These are phyloP conservation scores for Clonostachys sp. DNA, from an alignment of 2,329 filamentous ascomycete species.

Conservation along the genomic window DNA sequence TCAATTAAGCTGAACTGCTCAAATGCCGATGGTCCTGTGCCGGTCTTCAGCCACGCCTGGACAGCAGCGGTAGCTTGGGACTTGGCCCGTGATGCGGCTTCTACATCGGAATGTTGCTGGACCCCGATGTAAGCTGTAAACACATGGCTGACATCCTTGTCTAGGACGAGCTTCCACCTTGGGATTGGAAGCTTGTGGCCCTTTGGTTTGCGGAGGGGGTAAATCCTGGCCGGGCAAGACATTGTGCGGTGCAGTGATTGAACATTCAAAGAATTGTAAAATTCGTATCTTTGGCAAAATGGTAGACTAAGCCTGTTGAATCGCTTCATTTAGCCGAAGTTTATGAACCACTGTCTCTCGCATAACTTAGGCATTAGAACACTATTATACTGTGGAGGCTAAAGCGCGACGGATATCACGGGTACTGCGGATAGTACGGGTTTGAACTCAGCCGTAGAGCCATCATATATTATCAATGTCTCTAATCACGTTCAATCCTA, in stretches of 20 bases:
- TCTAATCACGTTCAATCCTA: too few species aligned
- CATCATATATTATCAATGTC: too few species aligned
- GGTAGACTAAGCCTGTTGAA: too few species aligned
- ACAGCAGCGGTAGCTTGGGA: neutral
- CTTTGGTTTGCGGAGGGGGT: constrained; percentile 17
- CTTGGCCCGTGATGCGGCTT: constrained; percentile 2
- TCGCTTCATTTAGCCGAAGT: too few species aligned
- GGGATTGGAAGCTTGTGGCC: constrained; percentile 20
- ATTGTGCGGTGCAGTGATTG: neutral
- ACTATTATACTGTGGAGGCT: too few species aligned
- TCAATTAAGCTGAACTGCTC: constrained; percentile 13
- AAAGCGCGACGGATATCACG: too few species aligned
- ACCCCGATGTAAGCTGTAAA: constrained; percentile 19
- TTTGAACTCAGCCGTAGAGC: too few species aligned
- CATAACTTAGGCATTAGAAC: too few species aligned
- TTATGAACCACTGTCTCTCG: too few species aligned
- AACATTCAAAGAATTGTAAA: too few species aligned
- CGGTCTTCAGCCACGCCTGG: constrained; percentile 1
- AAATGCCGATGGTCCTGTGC: constrained; percentile 1
- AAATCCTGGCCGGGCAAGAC: constrained; percentile 9
- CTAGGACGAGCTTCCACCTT: constrained; percentile 16
- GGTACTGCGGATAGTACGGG: too few species aligned
- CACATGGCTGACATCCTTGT: constrained; percentile 7
- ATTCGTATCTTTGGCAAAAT: too few species aligned
- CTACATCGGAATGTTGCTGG: constrained; percentile 9